A percentile compares a stretch with the other conserved stretches of the same genome.
Evolutionary conservation across 2,329 filamentous ascomycete species (phyloP).

Genomic region (Ophiobolus disseminans): DNA sequence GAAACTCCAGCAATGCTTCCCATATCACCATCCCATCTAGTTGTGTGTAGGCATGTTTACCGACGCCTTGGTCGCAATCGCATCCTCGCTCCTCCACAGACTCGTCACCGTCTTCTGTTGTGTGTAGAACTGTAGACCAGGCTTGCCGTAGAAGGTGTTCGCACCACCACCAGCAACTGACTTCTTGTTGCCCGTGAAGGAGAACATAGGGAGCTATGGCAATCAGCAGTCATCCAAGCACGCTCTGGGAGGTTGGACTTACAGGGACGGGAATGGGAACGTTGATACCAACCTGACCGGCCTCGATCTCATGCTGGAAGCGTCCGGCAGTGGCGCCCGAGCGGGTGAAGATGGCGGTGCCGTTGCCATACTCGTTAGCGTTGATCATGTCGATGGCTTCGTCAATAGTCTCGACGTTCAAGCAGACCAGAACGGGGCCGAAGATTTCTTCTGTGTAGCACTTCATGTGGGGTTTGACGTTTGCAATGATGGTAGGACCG

Average conservation of each 20-base stretch:
- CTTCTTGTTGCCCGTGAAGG: conserved; percentile 77
- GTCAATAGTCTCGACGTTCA: conserved; percentile 79
- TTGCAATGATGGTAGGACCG: conserved; percentile 81
- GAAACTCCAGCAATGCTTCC: no score
- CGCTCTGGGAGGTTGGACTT: conserved; percentile 25
- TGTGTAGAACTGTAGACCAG: conserved; percentile 92
- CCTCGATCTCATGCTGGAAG: conserved; percentile 83
- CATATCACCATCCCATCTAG: no score
- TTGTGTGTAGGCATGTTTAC: conserved; percentile 83
- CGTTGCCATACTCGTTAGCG: conserved; percentile 85
- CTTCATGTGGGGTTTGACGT: conserved; percentile 80
- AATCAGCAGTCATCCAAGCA: no score
- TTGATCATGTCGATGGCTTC: conserved; percentile 85
- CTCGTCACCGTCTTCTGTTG: conserved; percentile 97
- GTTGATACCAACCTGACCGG: conserved; percentile 86
- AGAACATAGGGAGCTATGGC: conserved; percentile 65
- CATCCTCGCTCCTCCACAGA: conserved; percentile 86
- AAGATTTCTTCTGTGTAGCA: conserved; percentile 90
- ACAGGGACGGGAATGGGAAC: conserved; percentile 73
- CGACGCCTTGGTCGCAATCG: conserved; percentile 81
- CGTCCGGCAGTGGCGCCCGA: conserved; percentile 77
- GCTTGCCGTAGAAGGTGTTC: conserved; percentile 93
- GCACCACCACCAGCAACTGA: conserved; percentile 89
- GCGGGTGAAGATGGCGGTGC: conserved; percentile 82
- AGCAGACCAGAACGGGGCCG: conserved; percentile 81